Evolutionary conservation across 208 protist genomes (phyloP).

Genomic region (Acanthamoeba castellanii): DNA sequence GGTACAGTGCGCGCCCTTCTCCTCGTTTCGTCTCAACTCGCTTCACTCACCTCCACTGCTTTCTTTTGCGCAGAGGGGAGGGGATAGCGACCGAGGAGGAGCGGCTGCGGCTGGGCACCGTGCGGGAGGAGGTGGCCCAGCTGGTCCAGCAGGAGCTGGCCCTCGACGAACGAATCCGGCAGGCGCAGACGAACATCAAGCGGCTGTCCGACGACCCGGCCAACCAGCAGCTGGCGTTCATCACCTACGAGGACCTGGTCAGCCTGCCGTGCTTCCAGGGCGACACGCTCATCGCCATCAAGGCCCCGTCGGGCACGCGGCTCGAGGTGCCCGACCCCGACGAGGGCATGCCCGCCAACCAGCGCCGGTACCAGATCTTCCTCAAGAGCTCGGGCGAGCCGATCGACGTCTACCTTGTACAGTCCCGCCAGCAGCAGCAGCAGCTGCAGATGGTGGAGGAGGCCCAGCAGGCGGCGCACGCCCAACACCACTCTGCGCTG

Average conservation of each 20-base stretch:
- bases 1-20: slow-evolving; percentile 39
- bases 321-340: slow-evolving; percentile 88
- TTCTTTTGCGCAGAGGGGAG: slow-evolving; percentile 8
- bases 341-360: slow-evolving; percentile 69
- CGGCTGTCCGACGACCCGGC: slow-evolving; percentile 66
- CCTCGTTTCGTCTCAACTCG: background rate
- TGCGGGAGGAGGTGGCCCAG: slow-evolving; percentile 72
- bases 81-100: slow-evolving; percentile 45
- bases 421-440: slow-evolving; percentile 39
- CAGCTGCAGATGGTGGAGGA: slow-evolving; percentile 4
- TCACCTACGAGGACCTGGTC: slow-evolving; percentile 86
- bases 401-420: slow-evolving; percentile 68
- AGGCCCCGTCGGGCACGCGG: slow-evolving; percentile 85
- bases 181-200: slow-evolving; percentile 75
- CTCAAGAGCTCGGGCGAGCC: slow-evolving; percentile 50
- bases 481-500: background rate
- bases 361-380: slow-evolving; percentile 65
- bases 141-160: slow-evolving; percentile 73
- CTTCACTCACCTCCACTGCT: background rate
- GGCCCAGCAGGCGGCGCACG: background rate
- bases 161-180: slow-evolving; percentile 75
- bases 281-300: slow-evolving; percentile 88
- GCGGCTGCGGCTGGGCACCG: background rate
- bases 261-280: slow-evolving; percentile 79
- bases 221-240: slow-evolving; percentile 69